Evolutionary conservation across 2,329 filamentous ascomycete species (phyloP).

Genomic region (Tolypocladium album): DNA sequence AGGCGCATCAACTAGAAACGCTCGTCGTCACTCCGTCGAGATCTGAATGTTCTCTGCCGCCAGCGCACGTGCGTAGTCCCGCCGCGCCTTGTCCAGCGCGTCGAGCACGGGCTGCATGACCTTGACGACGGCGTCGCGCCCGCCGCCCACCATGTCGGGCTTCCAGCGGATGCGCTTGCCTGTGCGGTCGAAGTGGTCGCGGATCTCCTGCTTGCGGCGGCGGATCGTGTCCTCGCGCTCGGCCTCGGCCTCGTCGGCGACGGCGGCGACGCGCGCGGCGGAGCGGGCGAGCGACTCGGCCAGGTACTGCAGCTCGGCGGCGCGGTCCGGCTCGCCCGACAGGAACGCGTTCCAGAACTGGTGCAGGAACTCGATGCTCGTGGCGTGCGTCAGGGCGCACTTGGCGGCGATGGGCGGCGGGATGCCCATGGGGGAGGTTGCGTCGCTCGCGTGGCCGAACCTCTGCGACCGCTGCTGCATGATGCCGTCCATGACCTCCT

Average conservation of each 20-base stretch:
- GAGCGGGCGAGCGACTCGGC: conserved; percentile 74
- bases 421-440: conserved; percentile 40
- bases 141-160: conserved; percentile 59
- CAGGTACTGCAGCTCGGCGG: conserved; percentile 69
- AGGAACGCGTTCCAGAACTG: conserved; percentile 94
- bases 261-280: conserved; percentile 65
- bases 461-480: conserved; percentile 49
- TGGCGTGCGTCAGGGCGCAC: conserved; percentile 68
- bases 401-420: conserved; percentile 46
- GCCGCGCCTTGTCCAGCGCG: conserved; percentile 59
- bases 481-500: conserved; percentile 56
- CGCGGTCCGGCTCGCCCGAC: conserved; percentile 74
- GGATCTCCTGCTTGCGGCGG: conserved; percentile 57
- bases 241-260: conserved; percentile 69
- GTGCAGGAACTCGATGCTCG: conserved; percentile 88
- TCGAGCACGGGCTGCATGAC: conserved; percentile 65
- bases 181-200: conserved; percentile 59
- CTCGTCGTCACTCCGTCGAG: conserved; percentile 29
- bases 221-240: conserved; percentile 59
- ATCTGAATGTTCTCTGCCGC: conserved; percentile 47
- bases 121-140: conserved; percentile 61
- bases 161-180: conserved; percentile 65
- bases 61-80: conserved; percentile 61
- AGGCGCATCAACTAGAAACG: too few relatives aligned
- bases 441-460: conserved; percentile 37